Evolutionary conservation across 495 filamentous ascomycete species (phyloP).

Genomic region (Physcia stellaris): DNA sequence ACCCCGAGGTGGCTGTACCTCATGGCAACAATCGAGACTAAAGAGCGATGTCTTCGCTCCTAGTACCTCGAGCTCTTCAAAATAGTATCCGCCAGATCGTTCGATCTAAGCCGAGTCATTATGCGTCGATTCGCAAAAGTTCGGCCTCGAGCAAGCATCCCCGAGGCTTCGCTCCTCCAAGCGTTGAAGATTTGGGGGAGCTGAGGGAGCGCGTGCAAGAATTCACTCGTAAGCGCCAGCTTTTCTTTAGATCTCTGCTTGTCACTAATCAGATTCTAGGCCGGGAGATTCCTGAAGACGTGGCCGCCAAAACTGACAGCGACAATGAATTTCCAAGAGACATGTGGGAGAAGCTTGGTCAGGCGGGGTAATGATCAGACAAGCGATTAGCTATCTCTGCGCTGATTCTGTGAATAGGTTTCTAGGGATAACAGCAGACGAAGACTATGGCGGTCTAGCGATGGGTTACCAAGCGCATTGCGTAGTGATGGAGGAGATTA

Average conservation of each 20-base stretch:
- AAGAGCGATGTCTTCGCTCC: slow-evolving; percentile 9
- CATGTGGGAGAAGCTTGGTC: slow-evolving; percentile 90
- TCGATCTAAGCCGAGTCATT: slow-evolving; percentile 5
- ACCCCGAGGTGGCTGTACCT: too few relatives aligned
- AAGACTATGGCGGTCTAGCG: slow-evolving; percentile 78
- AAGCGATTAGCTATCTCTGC: too few relatives aligned
- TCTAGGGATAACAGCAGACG: slow-evolving; percentile 86
- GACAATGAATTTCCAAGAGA: slow-evolving; percentile 76
- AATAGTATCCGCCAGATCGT: slow-evolving; percentile 10
- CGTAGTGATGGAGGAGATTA: slow-evolving; percentile 86
- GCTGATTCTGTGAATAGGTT: slow-evolving; percentile 36
- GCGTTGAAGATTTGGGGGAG: slow-evolving; percentile 62
- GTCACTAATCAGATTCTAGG: slow-evolving; percentile 22
- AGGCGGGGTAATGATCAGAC: slow-evolving; percentile 56
- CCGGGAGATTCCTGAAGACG: slow-evolving; percentile 59
- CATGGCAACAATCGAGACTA: too few relatives aligned
- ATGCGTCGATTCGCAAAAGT: slow-evolving; percentile 18
- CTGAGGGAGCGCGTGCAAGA: slow-evolving; percentile 85
- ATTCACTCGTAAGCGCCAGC: slow-evolving; percentile 61
- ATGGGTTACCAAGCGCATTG: slow-evolving; percentile 98
- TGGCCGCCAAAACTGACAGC: slow-evolving; percentile 70
- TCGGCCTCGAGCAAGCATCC: slow-evolving; percentile 71
- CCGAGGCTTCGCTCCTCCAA: slow-evolving; percentile 63
- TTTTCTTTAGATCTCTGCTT: too few relatives aligned
- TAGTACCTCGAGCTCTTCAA: slow-evolving; percentile 3